phyloP scores from a whole-genome alignment of 2,329 filamentous ascomycete species.

The Trichoderma gracile region DNA sequence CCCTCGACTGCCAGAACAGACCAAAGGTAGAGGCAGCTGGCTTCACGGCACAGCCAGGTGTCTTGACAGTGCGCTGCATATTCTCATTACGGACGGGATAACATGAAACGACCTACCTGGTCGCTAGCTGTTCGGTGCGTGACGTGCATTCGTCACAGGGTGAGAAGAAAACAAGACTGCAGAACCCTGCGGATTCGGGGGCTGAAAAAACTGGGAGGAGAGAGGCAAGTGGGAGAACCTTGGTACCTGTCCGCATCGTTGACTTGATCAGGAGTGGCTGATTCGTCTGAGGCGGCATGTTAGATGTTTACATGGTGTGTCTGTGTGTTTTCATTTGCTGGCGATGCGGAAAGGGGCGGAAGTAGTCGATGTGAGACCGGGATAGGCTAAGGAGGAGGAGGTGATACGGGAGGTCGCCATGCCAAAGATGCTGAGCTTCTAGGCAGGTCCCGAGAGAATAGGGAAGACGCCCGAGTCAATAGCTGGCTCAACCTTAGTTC shows the following conservation, averaged over 20 bases:
- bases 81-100: background rate
- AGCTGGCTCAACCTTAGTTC: too few relatives aligned
- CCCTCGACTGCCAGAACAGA: background rate
- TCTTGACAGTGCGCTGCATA: slow-evolving; percentile 6
- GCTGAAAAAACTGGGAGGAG: background rate
- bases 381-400: background rate
- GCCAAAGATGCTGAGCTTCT: too few relatives aligned
- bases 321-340: slow-evolving; percentile 18
- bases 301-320: background rate
- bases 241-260: background rate
- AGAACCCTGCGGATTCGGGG: background rate
- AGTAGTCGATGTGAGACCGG: background rate
- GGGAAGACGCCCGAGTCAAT: background rate
- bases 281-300: background rate
- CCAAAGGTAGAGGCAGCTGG: background rate
- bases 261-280: background rate
- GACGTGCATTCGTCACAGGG: slow-evolving; percentile 4
- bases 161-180: background rate
- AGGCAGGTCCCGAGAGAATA: too few relatives aligned
- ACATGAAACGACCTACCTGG: slow-evolving; percentile 17
- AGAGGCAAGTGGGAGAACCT: background rate
- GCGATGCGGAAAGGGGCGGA: background rate
- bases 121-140: background rate
- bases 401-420: too few relatives aligned
- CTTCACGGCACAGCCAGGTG: background rate